Percentiles rank a stretch among this genome's conserved stretches.
phyloP scores from a whole-genome alignment of 495 filamentous ascomycete species.

The Poronia punctata region DNA sequence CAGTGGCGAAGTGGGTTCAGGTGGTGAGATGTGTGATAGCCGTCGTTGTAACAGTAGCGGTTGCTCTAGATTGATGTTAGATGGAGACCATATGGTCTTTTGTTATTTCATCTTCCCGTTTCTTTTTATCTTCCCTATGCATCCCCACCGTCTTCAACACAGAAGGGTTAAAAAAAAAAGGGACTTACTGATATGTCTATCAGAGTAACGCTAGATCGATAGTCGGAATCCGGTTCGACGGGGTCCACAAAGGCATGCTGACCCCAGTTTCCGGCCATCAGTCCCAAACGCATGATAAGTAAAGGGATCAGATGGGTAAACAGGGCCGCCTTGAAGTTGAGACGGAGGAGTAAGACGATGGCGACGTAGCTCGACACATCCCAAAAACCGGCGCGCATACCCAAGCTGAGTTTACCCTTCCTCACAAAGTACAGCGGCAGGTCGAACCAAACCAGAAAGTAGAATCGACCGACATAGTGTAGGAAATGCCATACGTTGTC shows the following conservation, averaged over 20 bases:
- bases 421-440: slow-evolving; percentile 64
- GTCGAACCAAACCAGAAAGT: slow-evolving; percentile 65
- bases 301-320: slow-evolving; percentile 59
- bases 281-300: slow-evolving; percentile 49
- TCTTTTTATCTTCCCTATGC: too few relatives aligned
- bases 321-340: slow-evolving; percentile 45
- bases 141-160: too few relatives aligned
- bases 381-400: slow-evolving; percentile 45
- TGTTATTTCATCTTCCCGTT: too few relatives aligned
- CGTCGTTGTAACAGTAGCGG: slow-evolving; percentile 69
- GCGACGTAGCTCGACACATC: slow-evolving; percentile 48
- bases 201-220: slow-evolving; percentile 62
- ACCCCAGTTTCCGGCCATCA: slow-evolving; percentile 73
- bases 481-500: slow-evolving; percentile 57
- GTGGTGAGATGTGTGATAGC: slow-evolving; percentile 73
- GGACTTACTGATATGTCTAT: slow-evolving; percentile 61
- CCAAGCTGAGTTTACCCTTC: slow-evolving; percentile 46
- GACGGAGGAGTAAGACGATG: slow-evolving; percentile 41
- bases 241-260: slow-evolving; percentile 71
- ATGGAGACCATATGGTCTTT: slow-evolving; percentile 1
- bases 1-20: slow-evolving; percentile 67
- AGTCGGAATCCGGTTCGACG: slow-evolving; percentile 60
- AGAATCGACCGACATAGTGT: slow-evolving; percentile 64
- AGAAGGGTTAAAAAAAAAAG: not conserved
- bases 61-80: slow-evolving; percentile 50